Evolutionary conservation across 495 filamentous ascomycete species (phyloP).

Genomic region (Cetradonia linearis): DNA sequence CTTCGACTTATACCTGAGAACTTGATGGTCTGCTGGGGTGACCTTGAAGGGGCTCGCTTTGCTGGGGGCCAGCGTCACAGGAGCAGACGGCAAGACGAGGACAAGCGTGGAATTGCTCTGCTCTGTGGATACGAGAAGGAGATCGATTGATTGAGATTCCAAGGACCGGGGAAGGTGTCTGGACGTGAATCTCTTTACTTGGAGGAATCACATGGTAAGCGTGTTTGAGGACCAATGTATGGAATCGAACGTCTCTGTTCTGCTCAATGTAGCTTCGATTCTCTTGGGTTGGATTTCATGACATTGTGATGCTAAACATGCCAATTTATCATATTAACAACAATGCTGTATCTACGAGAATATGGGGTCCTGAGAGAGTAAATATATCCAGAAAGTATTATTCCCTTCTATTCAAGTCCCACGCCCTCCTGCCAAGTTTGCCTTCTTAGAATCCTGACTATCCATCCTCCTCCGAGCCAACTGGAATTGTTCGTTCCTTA

Average conservation of each 20-base stretch:
- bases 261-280: background rate
- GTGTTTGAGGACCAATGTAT: background rate
- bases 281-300: background rate
- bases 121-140: background rate
- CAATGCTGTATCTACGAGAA: background rate
- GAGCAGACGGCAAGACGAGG: background rate
- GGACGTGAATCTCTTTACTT: background rate
- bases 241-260: background rate
- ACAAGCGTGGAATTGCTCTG: background rate
- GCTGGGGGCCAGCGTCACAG: background rate
- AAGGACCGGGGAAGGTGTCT: background rate
- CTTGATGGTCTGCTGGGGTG: background rate
- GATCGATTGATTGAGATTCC: background rate
- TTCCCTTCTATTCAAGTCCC: background rate
- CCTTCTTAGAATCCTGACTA: background rate
- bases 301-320: background rate
- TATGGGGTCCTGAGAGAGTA: background rate
- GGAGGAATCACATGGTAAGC: background rate
- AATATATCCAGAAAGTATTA: background rate
- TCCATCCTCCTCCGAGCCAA: background rate
- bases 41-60: background rate
- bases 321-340: background rate
- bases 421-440: background rate
- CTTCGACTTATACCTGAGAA: background rate
- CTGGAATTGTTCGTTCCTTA: background rate